Conservation (phyloP, 306 rosid species). For the Cucurbita pepo region DNA sequence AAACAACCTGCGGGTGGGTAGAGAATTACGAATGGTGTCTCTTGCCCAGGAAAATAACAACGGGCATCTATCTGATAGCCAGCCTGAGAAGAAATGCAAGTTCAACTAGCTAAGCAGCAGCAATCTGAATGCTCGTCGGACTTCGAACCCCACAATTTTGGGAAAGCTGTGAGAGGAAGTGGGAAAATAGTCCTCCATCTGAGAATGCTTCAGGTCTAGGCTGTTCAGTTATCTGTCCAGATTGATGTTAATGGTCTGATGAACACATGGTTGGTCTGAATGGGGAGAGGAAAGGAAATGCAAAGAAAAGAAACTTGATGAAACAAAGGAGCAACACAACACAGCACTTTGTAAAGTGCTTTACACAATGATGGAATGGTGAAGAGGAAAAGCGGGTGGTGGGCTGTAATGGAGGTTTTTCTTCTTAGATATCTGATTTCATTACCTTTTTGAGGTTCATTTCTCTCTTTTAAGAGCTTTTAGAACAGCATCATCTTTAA, state of each 20-base stretch:
- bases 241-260: conserved; percentile 14
- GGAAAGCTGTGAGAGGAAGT: conserved; percentile 17
- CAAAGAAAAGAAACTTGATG: neutral
- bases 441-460: conserved; percentile 2
- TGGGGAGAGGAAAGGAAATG: conserved; percentile 13
- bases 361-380: neutral
- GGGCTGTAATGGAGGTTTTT: conserved; percentile 25
- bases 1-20: conserved; percentile 95
- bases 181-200: conserved; percentile 4
- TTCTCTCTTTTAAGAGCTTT: conserved; percentile 18
- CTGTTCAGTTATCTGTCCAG: conserved; percentile 28
- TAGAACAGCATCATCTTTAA: conserved; percentile 27
- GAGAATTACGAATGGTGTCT: conserved; percentile 8
- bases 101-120: neutral
- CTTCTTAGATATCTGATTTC: neutral
- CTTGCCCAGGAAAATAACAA: conserved; percentile 8
- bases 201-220: conserved; percentile 19
- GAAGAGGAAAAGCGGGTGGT: conserved; percentile 18
- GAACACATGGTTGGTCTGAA: conserved; percentile 42
- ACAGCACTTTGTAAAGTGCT: neutral
- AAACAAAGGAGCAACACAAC: neutral
- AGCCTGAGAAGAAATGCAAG: conserved; percentile 15
- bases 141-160: conserved; percentile 41
- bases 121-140: conserved; percentile 7
- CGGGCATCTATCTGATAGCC: conserved; percentile 6